Base-by-base conservation (phyloP, 2,329 filamentous ascomycete species). In the Pyricularia sp. region DNA sequence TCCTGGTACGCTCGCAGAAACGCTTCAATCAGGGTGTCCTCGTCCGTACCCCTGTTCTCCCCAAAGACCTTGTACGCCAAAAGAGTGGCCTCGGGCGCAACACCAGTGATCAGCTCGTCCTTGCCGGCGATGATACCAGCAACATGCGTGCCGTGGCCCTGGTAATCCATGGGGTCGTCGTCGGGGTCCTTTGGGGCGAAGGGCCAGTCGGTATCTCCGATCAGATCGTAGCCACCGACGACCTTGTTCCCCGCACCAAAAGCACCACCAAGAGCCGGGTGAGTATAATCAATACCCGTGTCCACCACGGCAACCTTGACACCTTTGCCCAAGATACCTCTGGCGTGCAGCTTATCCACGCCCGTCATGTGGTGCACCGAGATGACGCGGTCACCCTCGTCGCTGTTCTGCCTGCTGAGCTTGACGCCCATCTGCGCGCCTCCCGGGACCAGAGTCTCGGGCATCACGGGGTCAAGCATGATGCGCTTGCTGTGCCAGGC, bases 41-140 rank as follows among this genome's bases (percentile, higher is more conserved):
- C 74, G 50, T 75, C 73, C 0, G 73, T 75, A 33, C 42, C 36
- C 7, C 20, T 67, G 64, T 30, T 26, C 14, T 10, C 70, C 25
- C 74, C 73, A 68, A 77, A 77, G n/a, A 77, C 76, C 36, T 77
- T 77, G 69, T 77, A 77, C 10, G 72, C 72, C 65, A 73, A 69
- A 9, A 77, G 68, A 2, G 70, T 76, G 31, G 75, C 74, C 42
- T 74, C 73, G 17, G 76, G 76, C 2, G 76, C 76, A 30, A 77
- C 76, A 64, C 70, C 70, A 23, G 42, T 59, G 17, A 59, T 70
- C 31, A 68, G 63, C 14, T 64, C n/a, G n/a, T 69, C 68, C 63
- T 84, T 77, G 20, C 81, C 83, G 31, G 79, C 83, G 71, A 85
- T 80, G 30, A 83, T 83, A 26, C 84, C 83, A 25, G 83, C 79